Conservation (phyloP, 108 stramenopile species). For the Epithemia pelagica region DNA sequence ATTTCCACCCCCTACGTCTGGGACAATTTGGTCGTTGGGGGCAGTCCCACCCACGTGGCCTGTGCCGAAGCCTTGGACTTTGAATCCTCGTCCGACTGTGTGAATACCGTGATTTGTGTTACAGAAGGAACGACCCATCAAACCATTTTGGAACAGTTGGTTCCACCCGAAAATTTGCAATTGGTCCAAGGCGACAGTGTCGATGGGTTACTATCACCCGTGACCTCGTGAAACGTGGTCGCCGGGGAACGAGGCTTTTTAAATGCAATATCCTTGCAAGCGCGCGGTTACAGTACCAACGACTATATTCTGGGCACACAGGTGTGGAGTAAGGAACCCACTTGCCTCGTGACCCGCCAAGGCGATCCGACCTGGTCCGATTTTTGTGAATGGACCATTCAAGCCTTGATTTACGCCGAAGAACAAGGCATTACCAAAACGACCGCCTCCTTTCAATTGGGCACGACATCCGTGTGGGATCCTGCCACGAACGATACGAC, state of each 20-base stretch:
- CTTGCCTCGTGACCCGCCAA: constrained; percentile 14
- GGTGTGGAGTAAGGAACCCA: constrained; percentile 15
- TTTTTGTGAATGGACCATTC: constrained; percentile 41
- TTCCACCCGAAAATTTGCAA: background rate
- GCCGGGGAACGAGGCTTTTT: background rate
- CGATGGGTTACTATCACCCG: background rate
- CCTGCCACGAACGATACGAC: constrained; percentile 10
- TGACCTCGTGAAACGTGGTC: background rate
- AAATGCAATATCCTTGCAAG: constrained; percentile 4
- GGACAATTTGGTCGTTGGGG: constrained; percentile 3
- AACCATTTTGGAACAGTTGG: background rate
- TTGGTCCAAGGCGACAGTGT: background rate
- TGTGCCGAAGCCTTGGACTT: background rate
- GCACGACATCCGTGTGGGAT: constrained; percentile 15
- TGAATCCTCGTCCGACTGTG: background rate
- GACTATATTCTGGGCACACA: background rate
- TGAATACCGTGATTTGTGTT: background rate
- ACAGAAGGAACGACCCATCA: background rate
- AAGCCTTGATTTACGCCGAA: constrained; percentile 40
- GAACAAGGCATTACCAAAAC: constrained; percentile 19
- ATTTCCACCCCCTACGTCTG: constrained; percentile 16
- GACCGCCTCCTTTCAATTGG: constrained; percentile 14
- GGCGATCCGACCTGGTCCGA: constrained; percentile 21
- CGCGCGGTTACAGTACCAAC: constrained; percentile 1
- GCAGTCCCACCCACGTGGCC: background rate